These are phyloP conservation scores for Fomitiporia mediterranea DNA, from an alignment of 1,284 basidiomycete species.

Conservation along the genomic window DNA sequence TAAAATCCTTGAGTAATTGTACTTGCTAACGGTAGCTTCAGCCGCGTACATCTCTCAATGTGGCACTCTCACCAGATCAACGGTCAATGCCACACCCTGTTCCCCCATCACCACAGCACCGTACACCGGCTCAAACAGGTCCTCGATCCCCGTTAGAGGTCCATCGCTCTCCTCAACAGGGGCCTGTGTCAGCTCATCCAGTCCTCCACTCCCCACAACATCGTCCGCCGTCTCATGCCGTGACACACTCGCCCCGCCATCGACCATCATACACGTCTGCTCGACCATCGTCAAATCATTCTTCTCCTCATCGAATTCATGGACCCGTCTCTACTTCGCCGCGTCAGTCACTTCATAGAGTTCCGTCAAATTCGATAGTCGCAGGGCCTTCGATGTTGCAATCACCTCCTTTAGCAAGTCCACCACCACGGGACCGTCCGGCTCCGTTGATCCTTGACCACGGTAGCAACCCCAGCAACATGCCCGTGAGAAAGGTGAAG, in stretches of 20 bases:
- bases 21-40: background rate
- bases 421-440: slow-evolving; percentile 4
- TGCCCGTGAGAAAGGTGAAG: slow-evolving; percentile 17
- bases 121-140: background rate
- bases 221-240: background rate
- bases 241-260: slow-evolving; percentile 4
- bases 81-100: background rate
- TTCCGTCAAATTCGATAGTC: background rate
- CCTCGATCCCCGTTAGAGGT: slow-evolving; percentile 1
- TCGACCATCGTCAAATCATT: slow-evolving; percentile 1
- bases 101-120: slow-evolving; percentile 1
- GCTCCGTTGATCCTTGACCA: background rate
- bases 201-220: slow-evolving; percentile 6
- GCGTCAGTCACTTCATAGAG: background rate
- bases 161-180: background rate
- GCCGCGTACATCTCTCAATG: background rate
- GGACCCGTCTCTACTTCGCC: slow-evolving; percentile 8
- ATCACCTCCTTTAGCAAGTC: background rate
- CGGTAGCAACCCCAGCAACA: background rate
- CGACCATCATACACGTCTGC: slow-evolving; percentile 4
- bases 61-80: slow-evolving; percentile 1
- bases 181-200: background rate
- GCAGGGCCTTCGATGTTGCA: slow-evolving; percentile 1
- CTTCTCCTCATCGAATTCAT: slow-evolving; percentile 6
- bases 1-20: background rate